Base-by-base conservation (phyloP, 139 green algal species). In the Chlamydomonas sphaeroides region DNA sequence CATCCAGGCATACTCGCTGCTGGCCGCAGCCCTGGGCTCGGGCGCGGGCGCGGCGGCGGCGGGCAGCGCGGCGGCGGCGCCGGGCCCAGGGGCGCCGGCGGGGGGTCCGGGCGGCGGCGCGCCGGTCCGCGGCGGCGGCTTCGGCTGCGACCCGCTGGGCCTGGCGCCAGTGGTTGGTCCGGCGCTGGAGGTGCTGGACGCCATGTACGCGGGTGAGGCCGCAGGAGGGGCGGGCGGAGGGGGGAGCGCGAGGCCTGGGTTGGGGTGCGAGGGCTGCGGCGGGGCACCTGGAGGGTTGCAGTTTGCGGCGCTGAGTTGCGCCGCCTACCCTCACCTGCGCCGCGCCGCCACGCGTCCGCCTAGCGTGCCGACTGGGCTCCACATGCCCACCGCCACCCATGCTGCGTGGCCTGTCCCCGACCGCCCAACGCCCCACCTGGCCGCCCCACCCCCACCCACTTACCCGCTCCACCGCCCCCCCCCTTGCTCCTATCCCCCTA, bases 1-100 rank as follows among this genome's bases (percentile, higher is more conserved):
- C 32, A 90, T 98, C 62, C 95, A 97, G 76, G 92, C 88, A 85
- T 98, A 98, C 87, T 77, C 68, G 62, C 84, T 95, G 57, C 91
- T 97, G 70, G 65, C 74, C 7, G 66, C 87, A 68, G 36, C 63
- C 14, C 39, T 26, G 0, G 65, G 66, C 41, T 33, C 30, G 30
- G 65, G 38, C 23, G 35, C 8, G 28, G 49, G 21, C 33, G 65
- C 65, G 10, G 26, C 32, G 23, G 45, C 63, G 63, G 76, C 21
- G 53, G 62, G 25, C 25, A n/a, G n/a, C n/a, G 66, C 86, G 75
- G 35, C 61, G n/a, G 51, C 35, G 0, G 65, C 49, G 30, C 49
- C 25, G 25, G 65, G 36, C 20, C 23, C 8, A 20, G 49, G 21
- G 23, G 65, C 65, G 10, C 15, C 32, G 23, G 45, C 63, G 63